Conservation (phyloP, 2,329 filamentous ascomycete genomes). For the Aspergillus sp. region DNA sequence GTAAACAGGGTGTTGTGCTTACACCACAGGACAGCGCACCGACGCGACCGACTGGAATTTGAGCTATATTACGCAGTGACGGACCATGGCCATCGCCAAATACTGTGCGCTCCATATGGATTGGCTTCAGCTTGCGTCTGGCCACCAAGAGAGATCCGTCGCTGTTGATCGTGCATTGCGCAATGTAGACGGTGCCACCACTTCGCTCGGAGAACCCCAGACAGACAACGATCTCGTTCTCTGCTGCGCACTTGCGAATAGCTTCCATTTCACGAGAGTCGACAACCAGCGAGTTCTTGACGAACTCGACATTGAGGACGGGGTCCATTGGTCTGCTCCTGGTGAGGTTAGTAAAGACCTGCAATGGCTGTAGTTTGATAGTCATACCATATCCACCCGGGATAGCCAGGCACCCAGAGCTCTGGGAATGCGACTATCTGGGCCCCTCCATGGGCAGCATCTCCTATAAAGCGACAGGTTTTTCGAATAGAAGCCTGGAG, state of each 20-base stretch:
- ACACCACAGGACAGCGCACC: background rate
- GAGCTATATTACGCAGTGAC: background rate
- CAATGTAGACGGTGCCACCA: background rate
- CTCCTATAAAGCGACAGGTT: too few species aligned
- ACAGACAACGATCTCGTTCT: background rate
- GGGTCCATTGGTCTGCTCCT: too few species aligned
- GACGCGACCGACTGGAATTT: background rate
- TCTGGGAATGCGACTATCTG: too few species aligned
- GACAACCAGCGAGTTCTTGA: slow-evolving; percentile 27
- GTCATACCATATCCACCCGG: too few species aligned
- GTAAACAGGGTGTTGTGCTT: too few species aligned
- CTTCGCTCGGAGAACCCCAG: background rate
- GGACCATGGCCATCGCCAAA: background rate
- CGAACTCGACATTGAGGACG: background rate
- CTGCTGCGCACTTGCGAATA: background rate
- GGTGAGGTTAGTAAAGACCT: too few species aligned
- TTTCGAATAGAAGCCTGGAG: too few species aligned
- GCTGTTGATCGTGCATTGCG: background rate
- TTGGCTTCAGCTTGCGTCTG: background rate
- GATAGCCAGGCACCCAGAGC: too few species aligned
- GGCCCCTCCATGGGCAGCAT: too few species aligned
- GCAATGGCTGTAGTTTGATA: too few species aligned
- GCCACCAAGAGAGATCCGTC: background rate
- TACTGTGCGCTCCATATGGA: background rate
- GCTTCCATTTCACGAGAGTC: background rate